Conservation (phyloP, 192 early-diverging fungal species). For the Backusella mclennaniae region DNA sequence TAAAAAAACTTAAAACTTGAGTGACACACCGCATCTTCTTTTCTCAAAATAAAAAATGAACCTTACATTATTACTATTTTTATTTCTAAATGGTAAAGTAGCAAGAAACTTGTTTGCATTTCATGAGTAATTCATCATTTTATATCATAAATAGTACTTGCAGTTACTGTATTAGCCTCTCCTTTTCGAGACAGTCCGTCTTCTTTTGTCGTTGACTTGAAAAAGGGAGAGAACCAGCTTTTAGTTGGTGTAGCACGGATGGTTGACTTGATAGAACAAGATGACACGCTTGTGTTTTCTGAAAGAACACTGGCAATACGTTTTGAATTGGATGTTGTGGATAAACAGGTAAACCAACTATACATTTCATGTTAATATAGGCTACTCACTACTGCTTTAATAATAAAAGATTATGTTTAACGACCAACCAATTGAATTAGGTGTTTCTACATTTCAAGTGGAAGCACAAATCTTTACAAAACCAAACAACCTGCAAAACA, state of each 20-base stretch:
- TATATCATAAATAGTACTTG: neutral
- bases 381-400: neutral
- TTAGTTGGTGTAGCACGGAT: slow-evolving; percentile 53
- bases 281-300: slow-evolving; percentile 46
- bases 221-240: slow-evolving; percentile 40
- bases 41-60: neutral
- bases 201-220: neutral
- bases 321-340: slow-evolving; percentile 52
- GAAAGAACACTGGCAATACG: slow-evolving; percentile 55
- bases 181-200: neutral
- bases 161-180: neutral
- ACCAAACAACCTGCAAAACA: slow-evolving; percentile 36
- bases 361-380: neutral
- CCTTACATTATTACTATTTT: neutral
- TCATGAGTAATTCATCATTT: neutral
- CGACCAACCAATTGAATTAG: slow-evolving; percentile 48
- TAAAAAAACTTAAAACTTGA: neutral
- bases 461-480: slow-evolving; percentile 41
- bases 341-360: slow-evolving; percentile 44
- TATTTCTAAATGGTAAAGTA: neutral
- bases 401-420: slow-evolving; percentile 49
- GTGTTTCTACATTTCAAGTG: slow-evolving; percentile 36
- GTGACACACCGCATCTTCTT: neutral
- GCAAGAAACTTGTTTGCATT: neutral
- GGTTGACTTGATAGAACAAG: slow-evolving; percentile 55